Conservation (phyloP, 2,329 filamentous ascomycete genomes). For the Trichoderma afroharzianum region DNA sequence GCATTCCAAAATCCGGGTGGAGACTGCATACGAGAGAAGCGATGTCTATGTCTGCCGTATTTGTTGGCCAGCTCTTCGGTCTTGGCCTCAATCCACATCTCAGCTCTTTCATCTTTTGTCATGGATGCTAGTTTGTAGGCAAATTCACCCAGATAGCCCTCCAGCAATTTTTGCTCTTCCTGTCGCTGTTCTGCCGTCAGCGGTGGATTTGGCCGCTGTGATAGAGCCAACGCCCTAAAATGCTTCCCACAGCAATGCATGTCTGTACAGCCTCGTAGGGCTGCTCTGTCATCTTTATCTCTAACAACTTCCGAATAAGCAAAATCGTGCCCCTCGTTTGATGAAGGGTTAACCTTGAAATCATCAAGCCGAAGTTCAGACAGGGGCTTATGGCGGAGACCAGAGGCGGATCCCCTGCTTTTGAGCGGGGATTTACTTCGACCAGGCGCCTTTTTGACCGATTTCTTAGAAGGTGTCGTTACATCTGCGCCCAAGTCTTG, state of each 20-base stretch:
- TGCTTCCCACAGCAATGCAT: slow-evolving; percentile 71
- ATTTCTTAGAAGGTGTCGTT: slow-evolving; percentile 17
- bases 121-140: slow-evolving; percentile 58
- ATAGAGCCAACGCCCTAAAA: slow-evolving; percentile 63
- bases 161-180: slow-evolving; percentile 49
- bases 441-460: slow-evolving; percentile 20
- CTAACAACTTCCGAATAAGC: slow-evolving; percentile 75
- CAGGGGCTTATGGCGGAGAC: slow-evolving; percentile 56
- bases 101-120: slow-evolving; percentile 56
- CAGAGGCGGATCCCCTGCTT: slow-evolving; percentile 26
- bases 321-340: slow-evolving; percentile 67
- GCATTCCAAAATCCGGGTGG: slow-evolving; percentile 89
- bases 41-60: slow-evolving; percentile 73
- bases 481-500: background rate
- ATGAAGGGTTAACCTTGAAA: slow-evolving; percentile 76
- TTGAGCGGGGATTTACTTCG: slow-evolving; percentile 18
- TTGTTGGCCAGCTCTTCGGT: slow-evolving; percentile 69
- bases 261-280: slow-evolving; percentile 70
- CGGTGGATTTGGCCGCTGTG: slow-evolving; percentile 41
- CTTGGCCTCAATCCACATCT: slow-evolving; percentile 71
- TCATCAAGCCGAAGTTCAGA: slow-evolving; percentile 61
- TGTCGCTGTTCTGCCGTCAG: slow-evolving; percentile 34
- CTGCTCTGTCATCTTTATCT: slow-evolving; percentile 63
- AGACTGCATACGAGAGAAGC: slow-evolving; percentile 65
- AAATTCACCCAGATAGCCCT: slow-evolving; percentile 55